Evolutionary conservation across 2,329 filamentous ascomycete genomes (phyloP).

Genomic region (Pseudogymnoascus sp.): DNA sequence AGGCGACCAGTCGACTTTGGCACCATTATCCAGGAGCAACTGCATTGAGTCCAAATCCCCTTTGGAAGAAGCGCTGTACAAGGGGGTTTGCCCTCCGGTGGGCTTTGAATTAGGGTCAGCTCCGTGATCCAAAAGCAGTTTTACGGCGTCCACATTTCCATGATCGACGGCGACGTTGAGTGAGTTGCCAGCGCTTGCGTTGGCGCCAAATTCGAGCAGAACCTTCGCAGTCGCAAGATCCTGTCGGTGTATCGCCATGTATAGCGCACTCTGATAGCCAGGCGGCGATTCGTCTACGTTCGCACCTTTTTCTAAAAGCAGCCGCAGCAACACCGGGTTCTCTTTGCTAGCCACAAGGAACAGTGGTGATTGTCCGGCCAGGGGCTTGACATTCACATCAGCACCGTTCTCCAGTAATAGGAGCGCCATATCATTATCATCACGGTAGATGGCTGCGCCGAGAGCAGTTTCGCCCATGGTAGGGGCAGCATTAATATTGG

Average conservation of each 20-base stretch:
- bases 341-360: constrained; percentile 14
- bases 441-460: constrained; percentile 10
- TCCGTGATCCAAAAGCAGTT: constrained; percentile 11
- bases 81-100: neutral
- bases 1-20: constrained; percentile 6
- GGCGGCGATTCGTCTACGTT: constrained; percentile 13
- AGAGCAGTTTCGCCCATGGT: constrained; percentile 2
- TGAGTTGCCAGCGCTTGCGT: neutral
- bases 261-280: neutral
- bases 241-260: neutral
- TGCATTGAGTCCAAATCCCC: constrained; percentile 13
- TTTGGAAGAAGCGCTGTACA: constrained; percentile 12
- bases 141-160: constrained; percentile 11
- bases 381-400: constrained; percentile 11
- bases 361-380: constrained; percentile 13
- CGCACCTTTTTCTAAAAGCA: constrained; percentile 13
- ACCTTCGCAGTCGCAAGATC: neutral
- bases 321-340: constrained; percentile 5
- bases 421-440: constrained; percentile 7
- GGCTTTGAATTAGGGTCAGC: constrained; percentile 11
- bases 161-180: constrained; percentile 12
- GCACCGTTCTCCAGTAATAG: constrained; percentile 11
- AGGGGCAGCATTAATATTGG: neutral
- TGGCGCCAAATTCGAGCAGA: neutral
- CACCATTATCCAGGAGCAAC: constrained; percentile 13